A percentile compares a stretch with the other conserved stretches of the same genome.
These are phyloP conservation scores for Daldinia concentrica DNA, from an alignment of 495 filamentous ascomycete genomes.

Conservation along the genomic window DNA sequence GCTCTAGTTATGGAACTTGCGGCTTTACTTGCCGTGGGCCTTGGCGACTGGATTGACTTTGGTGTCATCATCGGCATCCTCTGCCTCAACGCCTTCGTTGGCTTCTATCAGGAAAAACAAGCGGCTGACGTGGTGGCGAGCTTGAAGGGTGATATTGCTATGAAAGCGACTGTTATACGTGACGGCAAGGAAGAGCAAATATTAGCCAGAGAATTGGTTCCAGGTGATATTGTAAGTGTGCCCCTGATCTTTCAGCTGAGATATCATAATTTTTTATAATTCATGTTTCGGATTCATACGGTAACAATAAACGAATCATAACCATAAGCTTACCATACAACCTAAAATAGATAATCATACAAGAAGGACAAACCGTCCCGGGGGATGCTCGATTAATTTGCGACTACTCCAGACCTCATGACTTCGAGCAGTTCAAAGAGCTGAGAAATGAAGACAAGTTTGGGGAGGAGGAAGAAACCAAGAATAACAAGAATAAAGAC, in stretches of 20 bases:
- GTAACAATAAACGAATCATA: neutral
- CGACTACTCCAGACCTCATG: constrained; percentile 74
- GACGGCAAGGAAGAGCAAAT: constrained; percentile 77
- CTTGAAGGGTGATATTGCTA: constrained; percentile 85
- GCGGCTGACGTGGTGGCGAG: constrained; percentile 83
- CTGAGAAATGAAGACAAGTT: constrained; percentile 69
- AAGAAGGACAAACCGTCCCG: constrained; percentile 80
- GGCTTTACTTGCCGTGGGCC: constrained; percentile 79
- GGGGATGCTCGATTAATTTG: constrained; percentile 81
- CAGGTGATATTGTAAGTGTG: constrained; percentile 78
- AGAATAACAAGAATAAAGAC: constrained; percentile 39
- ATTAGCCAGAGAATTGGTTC: constrained; percentile 80
- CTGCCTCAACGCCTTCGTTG: constrained; percentile 80
- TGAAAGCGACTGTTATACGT: constrained; percentile 77
- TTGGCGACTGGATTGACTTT: constrained; percentile 84
- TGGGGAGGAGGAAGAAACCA: constrained; percentile 52
- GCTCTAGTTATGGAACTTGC: constrained; percentile 82
- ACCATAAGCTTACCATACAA: constrained; percentile 1
- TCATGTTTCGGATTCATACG: too few species aligned
- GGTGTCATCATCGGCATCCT: constrained; percentile 86
- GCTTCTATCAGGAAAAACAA: constrained; percentile 90
- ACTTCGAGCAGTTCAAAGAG: constrained; percentile 73
- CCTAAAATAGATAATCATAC: constrained; percentile 63
- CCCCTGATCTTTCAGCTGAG: neutral
- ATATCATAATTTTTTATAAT: neutral